Base-by-base conservation (phyloP, 2,329 filamentous ascomycete species). In the Fusarium lateritium region DNA sequence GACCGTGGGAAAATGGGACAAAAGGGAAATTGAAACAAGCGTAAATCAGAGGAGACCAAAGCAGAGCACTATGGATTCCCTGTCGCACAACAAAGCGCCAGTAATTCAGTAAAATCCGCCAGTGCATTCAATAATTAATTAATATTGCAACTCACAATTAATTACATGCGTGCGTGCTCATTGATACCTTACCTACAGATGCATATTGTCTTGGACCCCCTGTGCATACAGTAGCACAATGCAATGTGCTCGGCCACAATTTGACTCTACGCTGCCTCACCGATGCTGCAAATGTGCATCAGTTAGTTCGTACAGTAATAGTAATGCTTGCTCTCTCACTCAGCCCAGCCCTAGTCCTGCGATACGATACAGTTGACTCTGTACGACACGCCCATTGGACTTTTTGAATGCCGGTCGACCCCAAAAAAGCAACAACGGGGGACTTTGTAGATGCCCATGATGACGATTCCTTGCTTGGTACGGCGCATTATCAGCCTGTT, bases 11-110 rank as follows among this genome's bases (percentile, higher is more conserved):
- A 63, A 62, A 46, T 50, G 49, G 62, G 67, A 67, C 49, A 61
- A 53, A 46, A 62, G 56, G 67, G 72, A 71, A 69, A 73, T 67
- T 74, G 72, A 74, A 73, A 74, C 72, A 74, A 61, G 64, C 65
- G 63, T 63, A 40, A 54, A 64, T 49, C 33, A 46, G 57, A 38
- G 68, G 56, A 58, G 50, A 50, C 61, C 53, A 36, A 19, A 19
- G 38, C 62, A 67, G 59, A 60, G 67, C 67, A 53, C 51, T 39
- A 59, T 54, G 43, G 40, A 43, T 38, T 47, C 56, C 60, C 70
- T 71, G 70, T 59, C 67, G 52, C 58, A 70, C 58, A 67, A 64
- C 44, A 66, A 45, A 56, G 59, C 49, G 43, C 65, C 49, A 62
- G 55, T 33, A 67, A 67, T 65, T 61, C 62, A 70, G 45, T 54